Percentiles rank a stretch among this genome's conserved stretches.
Evolutionary conservation across 1,284 basidiomycete species (phyloP).

Genomic region (Lentinula novae-zelandiae): DNA sequence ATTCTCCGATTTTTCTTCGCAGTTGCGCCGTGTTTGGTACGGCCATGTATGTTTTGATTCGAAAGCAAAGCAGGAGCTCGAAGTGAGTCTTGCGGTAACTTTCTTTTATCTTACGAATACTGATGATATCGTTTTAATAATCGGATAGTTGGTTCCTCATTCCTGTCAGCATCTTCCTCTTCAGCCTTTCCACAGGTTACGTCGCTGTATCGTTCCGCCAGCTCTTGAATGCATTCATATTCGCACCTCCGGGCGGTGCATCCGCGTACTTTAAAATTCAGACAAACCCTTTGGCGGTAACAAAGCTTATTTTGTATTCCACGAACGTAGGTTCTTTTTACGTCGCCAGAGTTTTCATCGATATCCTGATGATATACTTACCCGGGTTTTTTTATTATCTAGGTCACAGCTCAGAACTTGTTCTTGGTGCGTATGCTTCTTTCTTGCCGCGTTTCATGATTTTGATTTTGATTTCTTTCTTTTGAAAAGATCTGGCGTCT

Average conservation of each 20-base stretch:
- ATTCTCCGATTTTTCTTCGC: neutral
- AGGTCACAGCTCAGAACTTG: neutral
- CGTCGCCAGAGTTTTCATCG: neutral
- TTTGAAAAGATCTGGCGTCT: neutral
- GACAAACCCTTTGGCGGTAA: neutral
- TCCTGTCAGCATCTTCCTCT: slow-evolving; percentile 1
- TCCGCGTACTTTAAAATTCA: neutral
- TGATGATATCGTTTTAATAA: neutral
- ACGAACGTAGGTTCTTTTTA: neutral
- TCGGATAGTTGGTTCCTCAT: neutral
- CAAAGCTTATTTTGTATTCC: neutral
- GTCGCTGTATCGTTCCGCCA: neutral
- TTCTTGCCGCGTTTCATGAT: no score
- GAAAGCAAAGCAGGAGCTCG: neutral
- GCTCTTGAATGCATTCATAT: neutral
- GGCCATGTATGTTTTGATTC: neutral
- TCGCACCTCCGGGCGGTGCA: neutral
- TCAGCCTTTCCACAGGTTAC: neutral
- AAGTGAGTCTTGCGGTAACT: neutral
- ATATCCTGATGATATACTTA: no score
- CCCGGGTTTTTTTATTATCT: neutral
- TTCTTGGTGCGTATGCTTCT: neutral
- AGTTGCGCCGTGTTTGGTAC: neutral
- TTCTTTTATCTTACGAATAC: neutral
- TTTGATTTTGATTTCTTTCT: neutral